These are phyloP conservation scores for Xylaria sp. DNA, from an alignment of 2,329 filamentous ascomycete genomes.

Conservation along the genomic window DNA sequence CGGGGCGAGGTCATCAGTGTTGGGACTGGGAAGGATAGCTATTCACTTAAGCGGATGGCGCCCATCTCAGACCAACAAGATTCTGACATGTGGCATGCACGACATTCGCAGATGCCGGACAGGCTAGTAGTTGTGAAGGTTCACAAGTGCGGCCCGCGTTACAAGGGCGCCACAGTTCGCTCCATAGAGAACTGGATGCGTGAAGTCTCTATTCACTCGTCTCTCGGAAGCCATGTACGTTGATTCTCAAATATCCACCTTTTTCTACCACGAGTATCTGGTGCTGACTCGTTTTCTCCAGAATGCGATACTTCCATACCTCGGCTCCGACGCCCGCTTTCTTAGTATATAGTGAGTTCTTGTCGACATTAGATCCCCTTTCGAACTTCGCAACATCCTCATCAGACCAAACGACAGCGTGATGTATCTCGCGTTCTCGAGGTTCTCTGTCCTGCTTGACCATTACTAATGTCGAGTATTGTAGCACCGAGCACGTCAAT, in stretches of 20 bases:
- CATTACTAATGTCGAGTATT: not conserved
- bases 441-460: not conserved
- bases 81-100: not conserved
- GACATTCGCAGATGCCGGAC: slow-evolving; percentile 9
- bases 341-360: slow-evolving; percentile 10
- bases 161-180: slow-evolving; percentile 3
- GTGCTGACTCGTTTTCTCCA: slow-evolving; percentile 2
- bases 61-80: not conserved
- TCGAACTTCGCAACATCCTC: not conserved
- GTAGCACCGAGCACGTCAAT: slow-evolving; percentile 10
- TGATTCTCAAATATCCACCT: not conserved
- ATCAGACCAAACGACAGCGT: not conserved
- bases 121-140: slow-evolving; percentile 17
- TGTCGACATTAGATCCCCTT: not conserved
- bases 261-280: no score
- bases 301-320: slow-evolving; percentile 2
- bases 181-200: slow-evolving; percentile 19
- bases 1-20: not conserved
- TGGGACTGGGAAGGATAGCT: slow-evolving; percentile 5
- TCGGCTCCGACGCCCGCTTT: slow-evolving; percentile 25
- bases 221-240: slow-evolving; percentile 23
- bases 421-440: not conserved
- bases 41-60: slow-evolving; percentile 3
- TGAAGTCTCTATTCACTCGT: slow-evolving; percentile 18
- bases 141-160: not conserved